Conservation (phyloP, 1,139 yeast genomes). For the Lodderomyces oxycetoniae region DNA sequence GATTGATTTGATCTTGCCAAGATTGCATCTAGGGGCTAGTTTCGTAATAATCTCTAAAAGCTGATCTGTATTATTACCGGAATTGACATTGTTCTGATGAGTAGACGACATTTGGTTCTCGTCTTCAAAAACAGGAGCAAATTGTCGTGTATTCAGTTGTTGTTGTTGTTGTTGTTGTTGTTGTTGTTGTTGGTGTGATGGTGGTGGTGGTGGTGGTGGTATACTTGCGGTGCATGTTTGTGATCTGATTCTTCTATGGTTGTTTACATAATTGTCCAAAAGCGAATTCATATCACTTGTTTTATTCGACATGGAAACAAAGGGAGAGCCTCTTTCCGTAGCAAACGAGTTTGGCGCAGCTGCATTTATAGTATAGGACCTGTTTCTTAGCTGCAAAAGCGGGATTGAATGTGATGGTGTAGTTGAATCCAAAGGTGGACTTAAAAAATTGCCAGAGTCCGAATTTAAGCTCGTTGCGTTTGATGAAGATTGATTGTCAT, state of each 20-base stretch:
- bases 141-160: conserved; percentile 11
- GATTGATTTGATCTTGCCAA: conserved; percentile 29
- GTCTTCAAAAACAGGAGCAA: conserved; percentile 4
- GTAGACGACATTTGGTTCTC: neutral
- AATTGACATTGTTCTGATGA: neutral
- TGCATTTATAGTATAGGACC: conserved; percentile 50
- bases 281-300: conserved; percentile 28
- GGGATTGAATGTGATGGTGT: conserved; percentile 4
- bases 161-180: conserved; percentile 13
- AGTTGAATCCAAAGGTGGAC: conserved; percentile 9
- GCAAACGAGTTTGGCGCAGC: conserved; percentile 21
- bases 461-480: conserved; percentile 5
- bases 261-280: conserved; percentile 29
- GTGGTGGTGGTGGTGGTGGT: conserved; percentile 25
- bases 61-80: neutral
- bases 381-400: conserved; percentile 24
- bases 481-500: conserved; percentile 21
- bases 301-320: conserved; percentile 15
- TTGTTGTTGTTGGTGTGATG: conserved; percentile 11
- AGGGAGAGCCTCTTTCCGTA: no score
- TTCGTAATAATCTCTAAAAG: conserved; percentile 22
- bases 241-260: conserved; percentile 31
- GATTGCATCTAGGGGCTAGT: conserved; percentile 21
- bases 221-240: conserved; percentile 42
- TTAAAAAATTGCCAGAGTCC: conserved; percentile 7